Percentiles rank a stretch among this genome's conserved stretches.
Conservation (phyloP, 2,329 filamentous ascomycete genomes). For the Sporothrix brasiliensis region DNA sequence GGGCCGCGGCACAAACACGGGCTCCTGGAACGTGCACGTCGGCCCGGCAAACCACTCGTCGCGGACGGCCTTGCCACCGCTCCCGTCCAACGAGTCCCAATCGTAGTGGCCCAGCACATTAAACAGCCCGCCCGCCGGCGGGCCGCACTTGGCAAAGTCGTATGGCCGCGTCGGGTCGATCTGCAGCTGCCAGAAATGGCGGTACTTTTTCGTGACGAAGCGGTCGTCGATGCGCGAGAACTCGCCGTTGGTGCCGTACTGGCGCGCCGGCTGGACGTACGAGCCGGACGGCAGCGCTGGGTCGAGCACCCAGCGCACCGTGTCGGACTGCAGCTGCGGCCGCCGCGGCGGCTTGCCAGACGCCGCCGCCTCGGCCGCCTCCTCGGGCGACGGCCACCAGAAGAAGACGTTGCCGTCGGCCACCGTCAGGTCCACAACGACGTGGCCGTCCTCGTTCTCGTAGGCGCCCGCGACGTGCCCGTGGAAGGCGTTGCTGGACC, state of each 20-base stretch:
- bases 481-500: slow-evolving; percentile 54
- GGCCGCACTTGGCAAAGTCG: slow-evolving; percentile 51
- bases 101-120: slow-evolving; percentile 53
- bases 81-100: slow-evolving; percentile 43
- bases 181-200: slow-evolving; percentile 52
- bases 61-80: slow-evolving; percentile 41
- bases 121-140: slow-evolving; percentile 49
- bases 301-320: slow-evolving; percentile 48
- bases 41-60: slow-evolving; percentile 51
- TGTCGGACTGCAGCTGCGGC: slow-evolving; percentile 46
- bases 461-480: slow-evolving; percentile 54
- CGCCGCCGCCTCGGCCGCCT: slow-evolving; percentile 34
- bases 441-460: slow-evolving; percentile 51
- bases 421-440: slow-evolving; percentile 51
- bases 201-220: slow-evolving; percentile 49
- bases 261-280: slow-evolving; percentile 44
- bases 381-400: slow-evolving; percentile 47
- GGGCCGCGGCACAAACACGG: slow-evolving; percentile 53
- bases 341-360: slow-evolving; percentile 35
- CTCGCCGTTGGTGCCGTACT: slow-evolving; percentile 51
- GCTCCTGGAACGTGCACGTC: slow-evolving; percentile 56
- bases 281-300: slow-evolving; percentile 44
- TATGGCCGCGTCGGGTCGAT: slow-evolving; percentile 46
- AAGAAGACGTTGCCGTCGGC: slow-evolving; percentile 53
- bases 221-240: slow-evolving; percentile 56